Evolutionary conservation across 2,329 filamentous ascomycete species (phyloP).

Genomic region (Fusarium vanettenii): DNA sequence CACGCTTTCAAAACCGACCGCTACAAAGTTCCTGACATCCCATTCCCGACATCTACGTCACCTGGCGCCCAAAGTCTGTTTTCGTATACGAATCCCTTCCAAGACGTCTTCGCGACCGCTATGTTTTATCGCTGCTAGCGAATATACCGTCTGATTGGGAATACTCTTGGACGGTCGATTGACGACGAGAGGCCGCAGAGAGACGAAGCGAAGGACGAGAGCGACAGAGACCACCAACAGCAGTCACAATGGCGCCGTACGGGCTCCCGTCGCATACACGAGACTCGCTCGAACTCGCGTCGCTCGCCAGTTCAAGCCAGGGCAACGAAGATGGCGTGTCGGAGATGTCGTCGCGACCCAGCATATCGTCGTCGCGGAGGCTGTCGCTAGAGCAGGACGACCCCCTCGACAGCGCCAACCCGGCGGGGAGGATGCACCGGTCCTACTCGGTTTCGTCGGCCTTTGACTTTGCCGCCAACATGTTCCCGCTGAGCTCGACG

Average conservation of each 20-base stretch:
- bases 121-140: slow-evolving; percentile 44
- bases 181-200: slow-evolving; percentile 7
- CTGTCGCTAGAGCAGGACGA: slow-evolving; percentile 87
- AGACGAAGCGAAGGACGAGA: background rate
- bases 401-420: slow-evolving; percentile 71
- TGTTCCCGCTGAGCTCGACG: slow-evolving; percentile 92
- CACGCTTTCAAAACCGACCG: slow-evolving; percentile 11
- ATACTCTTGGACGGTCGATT: slow-evolving; percentile 21
- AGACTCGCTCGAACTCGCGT: slow-evolving; percentile 96
- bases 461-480: slow-evolving; percentile 93
- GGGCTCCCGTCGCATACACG: slow-evolving; percentile 66
- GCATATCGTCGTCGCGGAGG: slow-evolving; percentile 90
- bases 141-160: slow-evolving; percentile 23
- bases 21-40: background rate
- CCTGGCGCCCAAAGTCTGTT: slow-evolving; percentile 15
- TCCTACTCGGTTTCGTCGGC: slow-evolving; percentile 92
- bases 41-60: slow-evolving; percentile 22
- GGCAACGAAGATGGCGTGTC: slow-evolving; percentile 65
- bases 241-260: slow-evolving; percentile 56
- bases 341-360: slow-evolving; percentile 81
- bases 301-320: slow-evolving; percentile 84
- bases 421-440: slow-evolving; percentile 62
- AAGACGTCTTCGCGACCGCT: slow-evolving; percentile 25
- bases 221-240: slow-evolving; percentile 25
- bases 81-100: slow-evolving; percentile 5